Conservation (phyloP, 2,329 filamentous ascomycete species). For the Tolypocladium amazonense region DNA sequence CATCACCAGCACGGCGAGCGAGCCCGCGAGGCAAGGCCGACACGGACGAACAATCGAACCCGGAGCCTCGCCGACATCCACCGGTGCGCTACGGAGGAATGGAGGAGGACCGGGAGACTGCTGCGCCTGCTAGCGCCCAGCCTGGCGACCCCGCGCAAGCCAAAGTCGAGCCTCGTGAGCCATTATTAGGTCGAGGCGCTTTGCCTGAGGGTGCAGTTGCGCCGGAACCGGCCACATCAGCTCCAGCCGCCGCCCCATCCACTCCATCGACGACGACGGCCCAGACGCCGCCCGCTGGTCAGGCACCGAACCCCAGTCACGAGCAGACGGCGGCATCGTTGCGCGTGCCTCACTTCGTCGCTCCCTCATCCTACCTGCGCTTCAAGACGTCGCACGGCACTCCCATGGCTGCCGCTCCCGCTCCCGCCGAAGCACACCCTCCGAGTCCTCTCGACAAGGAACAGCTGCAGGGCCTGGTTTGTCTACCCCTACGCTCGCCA, state of each 20-base stretch:
- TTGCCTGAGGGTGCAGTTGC: not conserved
- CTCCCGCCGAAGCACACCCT: slow-evolving; percentile 23
- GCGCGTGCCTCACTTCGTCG: slow-evolving; percentile 43
- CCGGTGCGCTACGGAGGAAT: slow-evolving; percentile 1
- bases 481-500: slow-evolving; percentile 3
- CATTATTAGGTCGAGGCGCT: not conserved
- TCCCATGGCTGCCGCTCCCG: slow-evolving; percentile 20
- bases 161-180: slow-evolving; percentile 10
- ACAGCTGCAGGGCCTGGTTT: slow-evolving; percentile 68
- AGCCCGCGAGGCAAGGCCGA: not conserved
- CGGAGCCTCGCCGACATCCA: not conserved
- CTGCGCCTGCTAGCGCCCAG: slow-evolving; percentile 4
- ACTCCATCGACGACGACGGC: not conserved
- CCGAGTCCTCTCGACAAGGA: slow-evolving; percentile 60
- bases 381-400: slow-evolving; percentile 22
- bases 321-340: slow-evolving; percentile 2
- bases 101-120: slow-evolving; percentile 6
- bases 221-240: not conserved
- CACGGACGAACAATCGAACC: not conserved
- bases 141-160: slow-evolving; percentile 7
- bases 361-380: slow-evolving; percentile 49
- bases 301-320: not conserved
- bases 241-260: slow-evolving; percentile 1
- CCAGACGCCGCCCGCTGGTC: not conserved
- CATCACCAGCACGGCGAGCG: not conserved